Evolutionary conservation across 1,139 yeast genomes (phyloP).

Genomic region (Kluyveromyces marxianus): DNA sequence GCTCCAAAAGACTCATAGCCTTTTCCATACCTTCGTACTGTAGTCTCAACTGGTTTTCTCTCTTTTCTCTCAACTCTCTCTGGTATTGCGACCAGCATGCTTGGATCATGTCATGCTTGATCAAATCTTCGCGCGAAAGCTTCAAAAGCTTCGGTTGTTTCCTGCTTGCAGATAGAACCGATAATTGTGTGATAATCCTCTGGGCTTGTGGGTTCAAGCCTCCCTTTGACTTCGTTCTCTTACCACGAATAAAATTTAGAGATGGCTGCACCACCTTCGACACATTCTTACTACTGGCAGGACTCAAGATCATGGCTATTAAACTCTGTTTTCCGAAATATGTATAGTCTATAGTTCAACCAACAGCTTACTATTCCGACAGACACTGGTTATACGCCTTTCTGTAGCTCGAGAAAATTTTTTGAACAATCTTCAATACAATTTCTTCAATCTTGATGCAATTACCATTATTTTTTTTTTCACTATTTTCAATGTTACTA

Average conservation of each 20-base stretch:
- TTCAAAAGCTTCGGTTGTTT: constrained; percentile 80
- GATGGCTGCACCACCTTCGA: constrained; percentile 6
- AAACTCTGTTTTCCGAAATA: too few species aligned
- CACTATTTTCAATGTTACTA: too few species aligned
- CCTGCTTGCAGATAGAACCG: constrained; percentile 79
- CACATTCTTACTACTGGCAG: background rate
- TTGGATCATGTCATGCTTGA: constrained; percentile 77
- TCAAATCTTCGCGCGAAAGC: constrained; percentile 69
- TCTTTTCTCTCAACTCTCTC: constrained; percentile 40
- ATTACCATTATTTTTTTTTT: too few species aligned
- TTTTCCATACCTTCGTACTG: constrained; percentile 62
- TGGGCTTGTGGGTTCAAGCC: constrained; percentile 54
- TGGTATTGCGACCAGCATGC: constrained; percentile 73
- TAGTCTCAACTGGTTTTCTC: constrained; percentile 41
- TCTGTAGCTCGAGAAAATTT: too few species aligned
- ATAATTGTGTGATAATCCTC: constrained; percentile 63
- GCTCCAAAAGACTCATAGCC: constrained; percentile 69
- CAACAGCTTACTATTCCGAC: too few species aligned
- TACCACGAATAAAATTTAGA: constrained; percentile 34
- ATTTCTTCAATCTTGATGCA: too few species aligned
- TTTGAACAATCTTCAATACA: too few species aligned
- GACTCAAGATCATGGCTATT: background rate
- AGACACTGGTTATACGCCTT: too few species aligned
- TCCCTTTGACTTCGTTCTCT: constrained; percentile 36
- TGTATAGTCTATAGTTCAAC: too few species aligned